Base-by-base conservation (phyloP, 164 flowering plant species). In the Liriodendron chinense region DNA sequence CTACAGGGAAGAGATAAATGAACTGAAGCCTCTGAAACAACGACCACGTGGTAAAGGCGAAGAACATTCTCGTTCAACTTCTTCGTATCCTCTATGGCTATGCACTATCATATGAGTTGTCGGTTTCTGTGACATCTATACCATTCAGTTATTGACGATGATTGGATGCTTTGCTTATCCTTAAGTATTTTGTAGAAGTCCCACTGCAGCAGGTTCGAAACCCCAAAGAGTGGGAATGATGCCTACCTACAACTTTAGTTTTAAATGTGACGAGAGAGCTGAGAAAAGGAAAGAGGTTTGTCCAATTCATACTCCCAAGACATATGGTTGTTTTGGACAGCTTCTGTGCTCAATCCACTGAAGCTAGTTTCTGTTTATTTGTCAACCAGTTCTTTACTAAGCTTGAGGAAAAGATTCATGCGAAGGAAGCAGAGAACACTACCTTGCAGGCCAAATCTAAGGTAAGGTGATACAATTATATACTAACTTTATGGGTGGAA, bases 221-320 rank as follows among this genome's bases (percentile, higher is more conserved):
- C 72, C 91, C 72, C 87, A 73, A 75, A 88, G 82, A 86, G 77
- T 77, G 14, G 95, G 92, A 34, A 74, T 85, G 69, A 88, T 89
- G 73, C 99, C 99, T 59, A 69, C 90, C 62, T 94, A 96, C 76
- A 81, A 84, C 80, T 91, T 96, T 84, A 96, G 91, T 80, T 96
- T 96, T 79, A 91, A 76, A 79, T 96, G 99, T 76, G 83, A 91
- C 80, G 98, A 96, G 79, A 86, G 98, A 76, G 98, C 98, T 79
- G 96, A 94, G 80, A 96, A 86, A 82, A 85, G 99, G 82, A 96
- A 70, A 87, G 96, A 91, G 94, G 99, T 95, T 78, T 25, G 85
- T 76, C 50, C 76, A 75, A 20, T 24, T 68, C 73, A 16, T 34
- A 34, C 26, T 16, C 47, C 28, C 61, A 22, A 14, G 34, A 21